Evolutionary conservation across 116 monocot species (phyloP).

Genomic region (Cymodocea nodosa): DNA sequence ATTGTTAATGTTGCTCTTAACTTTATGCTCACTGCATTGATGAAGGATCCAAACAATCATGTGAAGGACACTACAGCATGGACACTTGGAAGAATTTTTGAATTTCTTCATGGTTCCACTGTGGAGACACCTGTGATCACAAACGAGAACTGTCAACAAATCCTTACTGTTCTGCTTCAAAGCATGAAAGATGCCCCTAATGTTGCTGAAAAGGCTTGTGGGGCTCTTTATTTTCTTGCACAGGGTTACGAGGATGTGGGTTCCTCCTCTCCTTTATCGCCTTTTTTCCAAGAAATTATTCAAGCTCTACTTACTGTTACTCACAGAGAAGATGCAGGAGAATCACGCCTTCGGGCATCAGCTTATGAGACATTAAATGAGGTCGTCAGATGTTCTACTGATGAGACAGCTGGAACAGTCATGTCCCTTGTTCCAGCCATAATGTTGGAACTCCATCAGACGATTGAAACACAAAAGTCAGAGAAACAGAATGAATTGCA

Average conservation of each 20-base stretch:
- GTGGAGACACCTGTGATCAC: slow-evolving; percentile 25
- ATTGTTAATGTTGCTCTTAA: slow-evolving; percentile 41
- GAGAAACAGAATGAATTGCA: slow-evolving; percentile 64
- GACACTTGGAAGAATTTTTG: slow-evolving; percentile 63
- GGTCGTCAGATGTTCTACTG: slow-evolving; percentile 43
- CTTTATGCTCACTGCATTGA: slow-evolving; percentile 47
- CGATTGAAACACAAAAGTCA: slow-evolving; percentile 37
- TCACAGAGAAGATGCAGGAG: slow-evolving; percentile 51
- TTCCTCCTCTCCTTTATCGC: slow-evolving; percentile 20
- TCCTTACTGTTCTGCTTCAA: slow-evolving; percentile 35
- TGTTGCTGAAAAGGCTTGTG: slow-evolving; percentile 54
- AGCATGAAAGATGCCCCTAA: slow-evolving; percentile 53
- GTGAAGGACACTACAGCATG: slow-evolving; percentile 60
- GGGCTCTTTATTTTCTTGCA: slow-evolving; percentile 53
- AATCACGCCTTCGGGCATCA: slow-evolving; percentile 36
- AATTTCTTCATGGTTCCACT: slow-evolving; percentile 49
- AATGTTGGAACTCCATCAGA: slow-evolving; percentile 57
- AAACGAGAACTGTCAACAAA: slow-evolving; percentile 23
- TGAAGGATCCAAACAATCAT: slow-evolving; percentile 43
- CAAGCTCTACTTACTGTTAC: slow-evolving; percentile 34
- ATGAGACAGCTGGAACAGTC: slow-evolving; percentile 41
- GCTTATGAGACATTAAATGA: slow-evolving; percentile 58
- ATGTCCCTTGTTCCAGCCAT: slow-evolving; percentile 47
- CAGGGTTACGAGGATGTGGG: slow-evolving; percentile 46
- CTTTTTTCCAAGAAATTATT: slow-evolving; percentile 31